These are phyloP conservation scores for Santalum album DNA, from an alignment of 164 flowering plant species.

Conservation along the genomic window DNA sequence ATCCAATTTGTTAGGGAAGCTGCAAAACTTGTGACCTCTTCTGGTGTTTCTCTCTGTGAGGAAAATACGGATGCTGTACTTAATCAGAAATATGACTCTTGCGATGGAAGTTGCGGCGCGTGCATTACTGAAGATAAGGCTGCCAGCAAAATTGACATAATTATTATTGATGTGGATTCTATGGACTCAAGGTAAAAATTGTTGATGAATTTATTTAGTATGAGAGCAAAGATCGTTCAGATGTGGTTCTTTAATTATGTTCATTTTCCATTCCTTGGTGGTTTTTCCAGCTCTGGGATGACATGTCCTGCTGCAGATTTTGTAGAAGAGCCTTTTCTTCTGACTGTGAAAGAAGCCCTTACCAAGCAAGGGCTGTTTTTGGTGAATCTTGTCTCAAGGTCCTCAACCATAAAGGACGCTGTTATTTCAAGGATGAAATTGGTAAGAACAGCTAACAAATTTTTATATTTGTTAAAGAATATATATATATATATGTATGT, in stretches of 20 bases:
- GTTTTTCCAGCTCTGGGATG: constrained; percentile 68
- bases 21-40: constrained; percentile 18
- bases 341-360: constrained; percentile 45
- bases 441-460: constrained; percentile 28
- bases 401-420: constrained; percentile 47
- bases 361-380: constrained; percentile 73
- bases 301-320: constrained; percentile 87
- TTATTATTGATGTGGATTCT: constrained; percentile 86
- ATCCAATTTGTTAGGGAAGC: constrained; percentile 49
- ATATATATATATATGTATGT: too few relatives aligned
- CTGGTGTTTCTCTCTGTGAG: constrained; percentile 9
- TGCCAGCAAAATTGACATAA: constrained; percentile 38
- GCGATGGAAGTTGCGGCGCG: constrained; percentile 15
- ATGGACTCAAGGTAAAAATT: constrained; percentile 59
- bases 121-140: constrained; percentile 14
- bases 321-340: constrained; percentile 68
- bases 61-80: constrained; percentile 12
- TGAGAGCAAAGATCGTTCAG: background rate
- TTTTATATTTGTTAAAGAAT: too few relatives aligned
- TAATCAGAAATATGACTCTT: constrained; percentile 8
- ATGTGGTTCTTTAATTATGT: background rate
- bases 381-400: constrained; percentile 80
- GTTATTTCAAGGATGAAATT: constrained; percentile 61
- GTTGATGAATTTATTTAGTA: background rate
- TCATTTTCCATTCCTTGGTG: background rate